Evolutionary conservation across 495 filamentous ascomycete genomes (phyloP).

Genomic region (Viridothelium virens): DNA sequence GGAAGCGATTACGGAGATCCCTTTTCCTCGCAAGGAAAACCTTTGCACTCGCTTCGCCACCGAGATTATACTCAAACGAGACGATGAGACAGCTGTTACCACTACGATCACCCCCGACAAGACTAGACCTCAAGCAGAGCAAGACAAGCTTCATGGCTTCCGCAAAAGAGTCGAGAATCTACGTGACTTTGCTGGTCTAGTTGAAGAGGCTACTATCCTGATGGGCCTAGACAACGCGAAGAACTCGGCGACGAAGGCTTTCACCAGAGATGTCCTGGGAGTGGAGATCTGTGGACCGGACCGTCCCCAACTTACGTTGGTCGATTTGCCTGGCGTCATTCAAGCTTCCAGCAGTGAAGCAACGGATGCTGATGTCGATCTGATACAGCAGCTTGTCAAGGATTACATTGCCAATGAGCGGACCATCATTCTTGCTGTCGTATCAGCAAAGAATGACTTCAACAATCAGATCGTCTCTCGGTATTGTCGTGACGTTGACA

Average conservation of each 20-base stretch:
- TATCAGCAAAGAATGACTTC: constrained; percentile 46
- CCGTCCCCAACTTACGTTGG: constrained; percentile 46
- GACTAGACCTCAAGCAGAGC: constrained; percentile 24
- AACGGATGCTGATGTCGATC: constrained; percentile 28
- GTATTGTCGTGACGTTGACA: constrained; percentile 40
- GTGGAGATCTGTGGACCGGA: constrained; percentile 55
- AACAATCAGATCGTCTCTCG: constrained; percentile 44
- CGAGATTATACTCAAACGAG: constrained; percentile 48
- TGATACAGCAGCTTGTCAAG: constrained; percentile 47
- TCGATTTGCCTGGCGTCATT: constrained; percentile 28
- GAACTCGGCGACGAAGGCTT: constrained; percentile 26
- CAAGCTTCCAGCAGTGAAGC: constrained; percentile 15
- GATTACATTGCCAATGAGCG: constrained; percentile 51
- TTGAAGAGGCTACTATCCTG: constrained; percentile 27
- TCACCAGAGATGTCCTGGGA: constrained; percentile 55
- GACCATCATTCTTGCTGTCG: constrained; percentile 51
- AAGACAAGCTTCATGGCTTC: constrained; percentile 30
- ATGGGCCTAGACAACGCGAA: constrained; percentile 28
- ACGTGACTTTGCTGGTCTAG: constrained; percentile 28
- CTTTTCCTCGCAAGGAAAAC: constrained; percentile 57
- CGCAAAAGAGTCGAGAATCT: constrained; percentile 27
- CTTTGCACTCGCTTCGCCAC: constrained; percentile 63
- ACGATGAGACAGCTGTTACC: constrained; percentile 21
- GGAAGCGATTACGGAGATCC: constrained; percentile 62
- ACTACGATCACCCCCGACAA: constrained; percentile 33